Conservation (phyloP, 2,329 filamentous ascomycete species). For the Venturia oleaginea region DNA sequence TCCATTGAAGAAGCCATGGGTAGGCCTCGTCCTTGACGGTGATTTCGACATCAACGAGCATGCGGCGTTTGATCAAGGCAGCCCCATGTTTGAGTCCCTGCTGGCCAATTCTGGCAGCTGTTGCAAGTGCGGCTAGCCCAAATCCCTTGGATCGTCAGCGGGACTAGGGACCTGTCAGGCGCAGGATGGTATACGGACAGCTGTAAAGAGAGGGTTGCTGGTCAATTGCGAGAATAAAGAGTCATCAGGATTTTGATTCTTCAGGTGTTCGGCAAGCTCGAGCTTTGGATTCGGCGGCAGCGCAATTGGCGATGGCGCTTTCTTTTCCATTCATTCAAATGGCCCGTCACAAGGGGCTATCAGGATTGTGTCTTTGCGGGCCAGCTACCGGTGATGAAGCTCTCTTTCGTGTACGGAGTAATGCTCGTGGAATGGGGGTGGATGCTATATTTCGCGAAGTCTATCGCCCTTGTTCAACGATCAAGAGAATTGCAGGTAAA, state of each 20-base stretch:
- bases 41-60: slow-evolving; percentile 94
- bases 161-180: slow-evolving; percentile 20
- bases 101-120: slow-evolving; percentile 70
- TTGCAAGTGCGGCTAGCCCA: slow-evolving; percentile 81
- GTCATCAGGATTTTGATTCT: slow-evolving; percentile 26
- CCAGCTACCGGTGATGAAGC: not conserved
- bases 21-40: slow-evolving; percentile 90
- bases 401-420: not conserved
- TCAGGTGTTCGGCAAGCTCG: slow-evolving; percentile 25
- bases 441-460: not conserved
- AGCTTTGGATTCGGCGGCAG: slow-evolving; percentile 23
- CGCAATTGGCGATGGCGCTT: slow-evolving; percentile 23
- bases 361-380: not conserved
- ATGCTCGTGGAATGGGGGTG: not conserved
- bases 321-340: slow-evolving; percentile 25
- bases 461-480: no score
- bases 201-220: slow-evolving; percentile 46
- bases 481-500: no score
- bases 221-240: slow-evolving; percentile 37
- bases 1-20: slow-evolving; percentile 89
- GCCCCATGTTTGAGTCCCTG: slow-evolving; percentile 64
- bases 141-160: slow-evolving; percentile 49
- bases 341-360: not conserved
- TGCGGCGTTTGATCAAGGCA: slow-evolving; percentile 67
- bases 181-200: slow-evolving; percentile 40